Conservation (phyloP, 305 asterid genomes). For the Fraxinus sp. region DNA sequence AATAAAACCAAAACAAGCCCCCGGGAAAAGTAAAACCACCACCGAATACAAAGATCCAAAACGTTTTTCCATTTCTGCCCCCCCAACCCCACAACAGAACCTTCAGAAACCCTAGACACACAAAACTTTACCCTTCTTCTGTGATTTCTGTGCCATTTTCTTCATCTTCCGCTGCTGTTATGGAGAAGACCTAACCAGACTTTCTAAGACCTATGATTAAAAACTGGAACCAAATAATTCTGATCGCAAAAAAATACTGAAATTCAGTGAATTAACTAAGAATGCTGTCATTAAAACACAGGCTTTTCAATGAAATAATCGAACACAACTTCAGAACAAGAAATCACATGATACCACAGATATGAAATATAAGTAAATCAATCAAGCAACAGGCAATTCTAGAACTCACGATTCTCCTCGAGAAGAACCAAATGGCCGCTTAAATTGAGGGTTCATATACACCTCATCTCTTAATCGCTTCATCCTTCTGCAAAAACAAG, state of each 20-base stretch:
- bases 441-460: background rate
- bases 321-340: conserved; percentile 2
- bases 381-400: background rate
- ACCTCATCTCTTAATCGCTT: conserved; percentile 47
- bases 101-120: background rate
- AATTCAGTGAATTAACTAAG: background rate
- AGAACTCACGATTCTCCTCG: background rate
- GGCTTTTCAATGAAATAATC: background rate
- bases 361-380: background rate
- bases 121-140: background rate
- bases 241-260: conserved; percentile 21
- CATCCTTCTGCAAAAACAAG: conserved; percentile 34
- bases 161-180: background rate
- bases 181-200: background rate
- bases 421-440: background rate
- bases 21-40: background rate
- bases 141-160: background rate
- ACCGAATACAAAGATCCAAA: background rate
- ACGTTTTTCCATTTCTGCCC: background rate
- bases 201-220: background rate
- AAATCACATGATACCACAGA: background rate
- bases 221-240: conserved; percentile 3
- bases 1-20: conserved; percentile 4
- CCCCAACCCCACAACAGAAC: background rate
- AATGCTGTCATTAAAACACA: background rate